Conservation (phyloP, 1,139 yeast species). For the Taiozyma onychis region DNA sequence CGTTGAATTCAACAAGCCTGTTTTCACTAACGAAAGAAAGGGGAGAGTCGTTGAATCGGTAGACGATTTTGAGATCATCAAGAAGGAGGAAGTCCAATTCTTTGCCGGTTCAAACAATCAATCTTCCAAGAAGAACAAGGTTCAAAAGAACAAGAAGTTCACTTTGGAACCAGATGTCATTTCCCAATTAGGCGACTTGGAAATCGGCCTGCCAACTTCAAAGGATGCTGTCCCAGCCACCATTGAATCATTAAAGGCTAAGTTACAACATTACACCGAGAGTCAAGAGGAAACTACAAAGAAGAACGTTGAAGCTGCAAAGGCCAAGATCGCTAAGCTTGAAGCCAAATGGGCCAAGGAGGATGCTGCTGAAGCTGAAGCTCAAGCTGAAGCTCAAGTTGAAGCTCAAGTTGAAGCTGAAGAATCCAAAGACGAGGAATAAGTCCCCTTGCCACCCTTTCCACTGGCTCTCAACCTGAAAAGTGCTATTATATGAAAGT, state of each 20-base stretch:
- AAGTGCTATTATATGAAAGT: too few species aligned
- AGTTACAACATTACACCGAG: constrained; percentile 62
- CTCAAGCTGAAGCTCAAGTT: background rate
- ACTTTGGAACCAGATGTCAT: constrained; percentile 78
- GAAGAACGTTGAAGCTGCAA: constrained; percentile 67
- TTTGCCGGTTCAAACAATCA: constrained; percentile 36
- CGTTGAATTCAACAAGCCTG: constrained; percentile 26
- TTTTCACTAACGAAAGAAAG: constrained; percentile 26
- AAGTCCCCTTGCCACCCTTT: too few species aligned
- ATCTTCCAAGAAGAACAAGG: constrained; percentile 29
- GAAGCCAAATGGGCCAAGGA: constrained; percentile 32
- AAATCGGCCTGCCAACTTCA: constrained; percentile 75
- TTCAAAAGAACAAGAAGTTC: constrained; percentile 51
- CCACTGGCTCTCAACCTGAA: too few species aligned
- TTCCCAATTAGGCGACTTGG: constrained; percentile 70
- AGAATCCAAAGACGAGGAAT: background rate
- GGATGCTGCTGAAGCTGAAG: constrained; percentile 17
- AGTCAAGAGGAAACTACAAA: constrained; percentile 82
- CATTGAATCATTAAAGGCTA: constrained; percentile 63
- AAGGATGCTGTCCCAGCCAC: constrained; percentile 68
- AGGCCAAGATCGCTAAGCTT: constrained; percentile 67
- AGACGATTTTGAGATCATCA: constrained; percentile 49
- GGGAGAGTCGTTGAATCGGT: constrained; percentile 54
- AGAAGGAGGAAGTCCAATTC: constrained; percentile 57
- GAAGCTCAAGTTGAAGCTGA: background rate